Evolutionary conservation across 106 monocot genomes (phyloP), one percentile per base, ranked within the genome.

Genomic region (Chionographis japonica): DNA sequence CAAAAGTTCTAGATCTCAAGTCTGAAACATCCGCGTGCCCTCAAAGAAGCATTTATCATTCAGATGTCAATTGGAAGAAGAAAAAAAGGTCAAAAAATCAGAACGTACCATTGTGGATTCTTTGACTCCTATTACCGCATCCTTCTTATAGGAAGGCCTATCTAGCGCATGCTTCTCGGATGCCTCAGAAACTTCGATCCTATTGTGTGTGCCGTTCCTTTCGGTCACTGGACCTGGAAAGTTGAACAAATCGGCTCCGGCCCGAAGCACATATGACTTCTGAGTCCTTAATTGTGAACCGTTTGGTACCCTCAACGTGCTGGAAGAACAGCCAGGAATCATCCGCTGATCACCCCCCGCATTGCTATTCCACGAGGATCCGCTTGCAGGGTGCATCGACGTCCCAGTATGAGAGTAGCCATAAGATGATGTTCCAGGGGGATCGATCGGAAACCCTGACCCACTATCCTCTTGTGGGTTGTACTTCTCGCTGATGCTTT

Each of bases 91-190:
- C 5, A 2, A 46, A 6, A 46, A 6, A 46, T 46, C 46, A 54
- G 50, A 42, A 46, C 72, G 68, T 78, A 83, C 82, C 6, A 58
- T 40, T 16, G 61, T 41, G 27, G 64, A 27, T 35, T 82, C 68
- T 56, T 68, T 73, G 39, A 7, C 63, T 64, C 46, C 65, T 17
- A 49, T 15, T 27, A 8, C 50, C 12, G 49, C 69, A 61, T 75
- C 68, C 59, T 79, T 86, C 78, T 68, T 78, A 27, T 74, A 77
- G 49, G 73, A 54, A 74, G 81, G 67, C 43, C 58, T 66, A 12
- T 81, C 78, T 20, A 75, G 52, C 36, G 78, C 71, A 10, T 60
- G 51, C 56, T 78, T 63, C 37, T 71, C 71, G n/a, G 69, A 61
- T 49, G 65, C 40, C 1, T 74, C 74, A 7, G 61, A 4, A 13